Conservation (phyloP, 768 basidiomycete genomes). For the Macrolepiota fuliginosa region DNA sequence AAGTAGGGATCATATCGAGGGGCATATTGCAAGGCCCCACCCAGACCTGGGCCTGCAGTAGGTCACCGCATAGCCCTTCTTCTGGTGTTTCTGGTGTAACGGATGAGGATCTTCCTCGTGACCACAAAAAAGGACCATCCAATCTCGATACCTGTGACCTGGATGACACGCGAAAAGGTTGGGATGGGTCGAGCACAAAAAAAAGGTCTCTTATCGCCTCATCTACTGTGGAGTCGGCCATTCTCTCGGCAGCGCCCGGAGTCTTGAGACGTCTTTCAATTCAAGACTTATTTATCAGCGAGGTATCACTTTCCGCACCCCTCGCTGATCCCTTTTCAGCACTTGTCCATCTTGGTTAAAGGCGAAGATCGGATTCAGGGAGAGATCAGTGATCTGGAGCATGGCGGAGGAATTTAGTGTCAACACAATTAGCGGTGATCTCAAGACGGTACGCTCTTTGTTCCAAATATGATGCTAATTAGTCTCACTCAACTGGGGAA, state of each 20-base stretch:
- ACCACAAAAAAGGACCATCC: too few species aligned
- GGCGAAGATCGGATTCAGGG: background rate
- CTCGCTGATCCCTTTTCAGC: background rate
- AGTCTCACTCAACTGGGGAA: background rate
- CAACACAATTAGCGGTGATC: background rate
- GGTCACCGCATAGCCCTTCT: background rate
- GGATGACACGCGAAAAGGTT: too few species aligned
- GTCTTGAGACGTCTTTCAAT: background rate
- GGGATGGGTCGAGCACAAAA: too few species aligned
- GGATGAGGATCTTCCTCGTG: background rate
- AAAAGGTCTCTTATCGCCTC: background rate
- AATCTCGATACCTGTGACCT: too few species aligned
- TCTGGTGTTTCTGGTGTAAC: background rate
- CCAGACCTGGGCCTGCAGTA: background rate
- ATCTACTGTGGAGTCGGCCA: background rate
- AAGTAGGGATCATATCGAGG: background rate
- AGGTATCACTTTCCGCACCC: background rate
- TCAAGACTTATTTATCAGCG: background rate
- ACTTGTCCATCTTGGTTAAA: background rate
- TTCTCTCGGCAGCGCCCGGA: background rate
- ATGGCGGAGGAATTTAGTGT: background rate
- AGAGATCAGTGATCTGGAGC: conserved; percentile 9
- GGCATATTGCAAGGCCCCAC: too few species aligned
- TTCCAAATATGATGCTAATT: background rate
- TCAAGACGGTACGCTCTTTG: background rate